Evolutionary conservation across 805 yeast genomes (phyloP), one percentile per base, ranked within the genome.

Genomic region (Wickerhamomyces xylosicus): DNA sequence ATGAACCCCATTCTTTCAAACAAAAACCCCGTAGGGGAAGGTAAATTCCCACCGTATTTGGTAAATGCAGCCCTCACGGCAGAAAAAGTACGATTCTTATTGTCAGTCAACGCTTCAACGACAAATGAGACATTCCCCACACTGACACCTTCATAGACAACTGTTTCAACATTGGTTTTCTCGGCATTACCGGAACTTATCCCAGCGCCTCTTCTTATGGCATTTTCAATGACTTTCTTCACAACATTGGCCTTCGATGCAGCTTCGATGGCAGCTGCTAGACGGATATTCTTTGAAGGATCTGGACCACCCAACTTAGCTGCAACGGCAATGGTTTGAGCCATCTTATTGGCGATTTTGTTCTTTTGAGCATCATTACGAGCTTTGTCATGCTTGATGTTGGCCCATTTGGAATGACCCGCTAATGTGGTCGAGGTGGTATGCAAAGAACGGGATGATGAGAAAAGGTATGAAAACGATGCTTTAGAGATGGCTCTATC

Each of bases 371-470:
- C 84, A 62, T 90, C 98, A 53, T 87, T 86, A 46, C 85, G 85
- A 40, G 95, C 95, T 61, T 90, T 90, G 56, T 84, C 92, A 56
- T 87, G 97, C 54, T 87, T 83, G 49, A 92, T 90, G 36, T 84
- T 85, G 33, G 94, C 85, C 98, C 98, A 90, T 60, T 89, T 90
- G 29, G 85, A 81, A 59, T 90, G 98, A 1, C 98, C 98, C 4
- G 66, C 62, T 4, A 40, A 37, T 1, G 35, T 7, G 13, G 17
- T 3, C 4, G 37, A 10, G 1, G 41, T 21, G 0, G 42, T 31
- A 15, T 15, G 18, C 5, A 31, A 6, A 6, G 18, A 15, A 8
- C 33, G 17, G 19, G 19, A 5, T 25, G 29, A 4, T 25, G 14
- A n/a, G n/a, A n/a, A n/a, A 5, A 25, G 25, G 25, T 21, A 21